Evolutionary conservation across 23 red algal species (phyloP), one percentile per base, ranked within the genome.

Genomic region (Gracilariopsis chorda): DNA sequence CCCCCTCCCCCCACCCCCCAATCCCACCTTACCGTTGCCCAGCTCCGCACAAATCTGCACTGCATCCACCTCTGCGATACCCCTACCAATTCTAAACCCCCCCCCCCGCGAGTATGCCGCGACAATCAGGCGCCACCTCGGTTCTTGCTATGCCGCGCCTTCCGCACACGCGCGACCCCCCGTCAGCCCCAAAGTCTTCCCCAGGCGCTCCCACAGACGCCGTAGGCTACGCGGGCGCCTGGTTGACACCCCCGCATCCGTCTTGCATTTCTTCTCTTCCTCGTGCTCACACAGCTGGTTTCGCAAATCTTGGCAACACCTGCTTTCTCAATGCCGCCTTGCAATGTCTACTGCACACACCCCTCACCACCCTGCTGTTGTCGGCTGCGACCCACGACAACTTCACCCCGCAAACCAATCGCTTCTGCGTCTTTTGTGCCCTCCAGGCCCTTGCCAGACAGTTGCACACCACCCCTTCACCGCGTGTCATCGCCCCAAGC

Each of bases 251-350:
- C 16, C 46, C 65, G 8, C 85, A 73, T 17, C 69, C 48, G 4
- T 88, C 51, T 6, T 51, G 49, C 68, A 13, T 19, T 21, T 9
- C 70, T 19, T 21, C 39, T 28, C 4, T 43, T 25, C 70, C 49
- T 21, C 67, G 67, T 27, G 25, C 67, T 9, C 85, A 89, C 30
- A 70, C 59, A 21, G 68, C 64, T 29, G 95, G 96, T 19, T 87
- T 98, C 32, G 30, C 74, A 48, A 98, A 98, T 61, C 51, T 93
- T 25, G 96, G 96, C 72, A 98, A 98, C 49, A 95, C 96, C 6
- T 98, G 96, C 53, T 98, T 93, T 37, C 79, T 95, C 48, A 98
- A 98, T 77, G 93, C 96, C 39, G 52, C 90, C 17, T 48, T 98
- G n/a, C 96, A 98, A 59, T 86, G 78, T 70, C 85, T 98, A 27